Percentiles rank a stretch among this genome's conserved stretches.
phyloP scores from a whole-genome alignment of 805 yeast species.

The Scheffersomyces ergatensis region DNA sequence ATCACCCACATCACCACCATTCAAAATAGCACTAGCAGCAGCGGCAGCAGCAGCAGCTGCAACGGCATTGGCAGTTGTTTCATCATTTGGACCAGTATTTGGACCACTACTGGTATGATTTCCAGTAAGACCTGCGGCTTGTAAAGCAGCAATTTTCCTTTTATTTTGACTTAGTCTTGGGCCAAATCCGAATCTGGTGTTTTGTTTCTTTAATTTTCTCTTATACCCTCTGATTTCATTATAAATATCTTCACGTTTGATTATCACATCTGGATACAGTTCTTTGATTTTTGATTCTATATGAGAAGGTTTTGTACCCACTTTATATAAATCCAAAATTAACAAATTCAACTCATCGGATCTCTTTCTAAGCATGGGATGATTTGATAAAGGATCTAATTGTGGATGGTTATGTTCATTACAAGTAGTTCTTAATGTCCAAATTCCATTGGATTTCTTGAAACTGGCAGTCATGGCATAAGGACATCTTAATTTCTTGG shows the following conservation, averaged over 20 bases:
- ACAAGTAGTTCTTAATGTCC: conserved; percentile 54
- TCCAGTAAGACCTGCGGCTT: conserved; percentile 5
- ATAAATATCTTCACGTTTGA: conserved; percentile 57
- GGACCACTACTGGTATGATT: not conserved
- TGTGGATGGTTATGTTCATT: conserved; percentile 60
- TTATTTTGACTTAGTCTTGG: conserved; percentile 1
- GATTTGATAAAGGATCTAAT: conserved; percentile 52
- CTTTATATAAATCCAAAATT: conserved; percentile 49
- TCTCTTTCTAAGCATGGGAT: conserved; percentile 56
- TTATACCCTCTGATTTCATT: conserved; percentile 57
- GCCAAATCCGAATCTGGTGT: conserved; percentile 13
- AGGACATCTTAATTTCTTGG: conserved; percentile 56
- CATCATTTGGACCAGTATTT: not conserved
- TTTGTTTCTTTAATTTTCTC: conserved; percentile 45
- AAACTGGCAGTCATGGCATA: conserved; percentile 58
- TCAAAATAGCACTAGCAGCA: conserved; percentile 23
- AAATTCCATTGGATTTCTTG: conserved; percentile 46
- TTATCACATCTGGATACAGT: conserved; percentile 51
- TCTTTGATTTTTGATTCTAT: conserved; percentile 51
- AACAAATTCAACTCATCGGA: conserved; percentile 50
- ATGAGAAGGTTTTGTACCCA: conserved; percentile 55
- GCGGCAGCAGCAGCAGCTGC: conserved; percentile 12
- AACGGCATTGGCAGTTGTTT: conserved; percentile 4
- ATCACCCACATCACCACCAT: conserved; percentile 16
- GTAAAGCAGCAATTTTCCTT: conserved; percentile 5